These are phyloP conservation scores for Ziziphus jujuba DNA, from an alignment of 306 rosid species.

Conservation along the genomic window DNA sequence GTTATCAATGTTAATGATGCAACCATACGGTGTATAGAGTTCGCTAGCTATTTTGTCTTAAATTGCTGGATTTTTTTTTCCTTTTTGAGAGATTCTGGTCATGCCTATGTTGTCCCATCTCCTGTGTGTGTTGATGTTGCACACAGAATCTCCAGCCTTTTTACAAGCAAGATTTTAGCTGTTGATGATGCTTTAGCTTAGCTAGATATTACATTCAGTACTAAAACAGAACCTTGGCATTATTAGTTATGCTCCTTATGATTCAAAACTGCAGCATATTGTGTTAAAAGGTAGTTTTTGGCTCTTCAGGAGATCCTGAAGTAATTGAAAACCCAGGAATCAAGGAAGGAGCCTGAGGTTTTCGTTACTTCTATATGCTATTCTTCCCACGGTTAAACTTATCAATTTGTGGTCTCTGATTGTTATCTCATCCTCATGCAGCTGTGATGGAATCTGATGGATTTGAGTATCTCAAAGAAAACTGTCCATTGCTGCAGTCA, in stretches of 20 bases:
- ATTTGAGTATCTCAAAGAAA: constrained; percentile 84
- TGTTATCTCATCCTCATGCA: constrained; percentile 32
- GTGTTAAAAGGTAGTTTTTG: constrained; percentile 27
- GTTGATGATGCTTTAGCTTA: too few relatives aligned
- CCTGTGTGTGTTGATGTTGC: too few relatives aligned
- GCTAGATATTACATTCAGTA: too few relatives aligned
- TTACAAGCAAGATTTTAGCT: too few relatives aligned
- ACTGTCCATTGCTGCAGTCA: constrained; percentile 87
- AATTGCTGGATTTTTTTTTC: too few relatives aligned
- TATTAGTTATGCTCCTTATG: not conserved
- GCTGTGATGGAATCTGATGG: constrained; percentile 97
- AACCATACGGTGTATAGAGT: too few relatives aligned
- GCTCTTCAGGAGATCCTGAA: constrained; percentile 31
- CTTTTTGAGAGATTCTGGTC: too few relatives aligned
- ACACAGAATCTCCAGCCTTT: too few relatives aligned
- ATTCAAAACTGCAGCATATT: constrained; percentile 21
- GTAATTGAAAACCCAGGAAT: constrained; percentile 30
- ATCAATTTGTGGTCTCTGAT: not conserved
- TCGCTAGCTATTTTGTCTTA: too few relatives aligned
- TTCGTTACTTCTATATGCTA: constrained; percentile 12
- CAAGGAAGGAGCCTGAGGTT: constrained; percentile 12
- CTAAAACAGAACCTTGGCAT: not conserved
- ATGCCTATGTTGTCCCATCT: too few relatives aligned
- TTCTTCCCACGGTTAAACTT: constrained; percentile 9
- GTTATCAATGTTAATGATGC: too few relatives aligned